Conservation (phyloP, 2,329 filamentous ascomycete genomes). For the Fusarium sp. region DNA sequence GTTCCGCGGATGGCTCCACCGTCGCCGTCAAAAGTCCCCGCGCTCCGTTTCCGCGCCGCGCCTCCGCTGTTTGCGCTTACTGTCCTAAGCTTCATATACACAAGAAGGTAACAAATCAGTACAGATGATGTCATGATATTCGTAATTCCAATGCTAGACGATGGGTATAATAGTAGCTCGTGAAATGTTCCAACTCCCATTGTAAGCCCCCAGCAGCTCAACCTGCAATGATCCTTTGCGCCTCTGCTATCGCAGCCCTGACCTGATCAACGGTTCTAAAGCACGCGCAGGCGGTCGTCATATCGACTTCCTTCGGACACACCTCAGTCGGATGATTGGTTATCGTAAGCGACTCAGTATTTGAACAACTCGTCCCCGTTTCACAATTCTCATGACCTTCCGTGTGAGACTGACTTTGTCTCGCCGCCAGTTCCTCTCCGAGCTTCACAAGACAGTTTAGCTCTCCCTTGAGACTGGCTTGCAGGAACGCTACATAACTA, state of each 20-base stretch:
- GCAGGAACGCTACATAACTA: not conserved
- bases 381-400: conserved; percentile 33
- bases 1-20: conserved; percentile 9
- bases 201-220: not conserved
- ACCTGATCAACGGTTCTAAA: conserved; percentile 30
- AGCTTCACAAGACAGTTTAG: not conserved
- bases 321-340: conserved; percentile 26
- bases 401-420: conserved; percentile 25
- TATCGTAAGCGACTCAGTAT: conserved; percentile 2
- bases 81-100: no score
- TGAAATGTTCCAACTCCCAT: no score
- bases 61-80: not conserved
- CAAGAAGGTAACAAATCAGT: no score
- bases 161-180: not conserved
- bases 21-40: conserved; percentile 4
- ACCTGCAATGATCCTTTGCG: not conserved
- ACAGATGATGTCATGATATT: no score
- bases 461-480: conserved; percentile 2
- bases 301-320: conserved; percentile 28
- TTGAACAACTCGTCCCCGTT: conserved; percentile 24
- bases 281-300: conserved; percentile 26
- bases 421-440: conserved; percentile 3
- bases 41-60: conserved; percentile 16
- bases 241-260: conserved; percentile 8
- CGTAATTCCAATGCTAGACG: not conserved